Percentiles rank a stretch among this genome's conserved stretches.
phyloP scores from a whole-genome alignment of 1,284 basidiomycete genomes.

The Hymenochaete sp. region DNA sequence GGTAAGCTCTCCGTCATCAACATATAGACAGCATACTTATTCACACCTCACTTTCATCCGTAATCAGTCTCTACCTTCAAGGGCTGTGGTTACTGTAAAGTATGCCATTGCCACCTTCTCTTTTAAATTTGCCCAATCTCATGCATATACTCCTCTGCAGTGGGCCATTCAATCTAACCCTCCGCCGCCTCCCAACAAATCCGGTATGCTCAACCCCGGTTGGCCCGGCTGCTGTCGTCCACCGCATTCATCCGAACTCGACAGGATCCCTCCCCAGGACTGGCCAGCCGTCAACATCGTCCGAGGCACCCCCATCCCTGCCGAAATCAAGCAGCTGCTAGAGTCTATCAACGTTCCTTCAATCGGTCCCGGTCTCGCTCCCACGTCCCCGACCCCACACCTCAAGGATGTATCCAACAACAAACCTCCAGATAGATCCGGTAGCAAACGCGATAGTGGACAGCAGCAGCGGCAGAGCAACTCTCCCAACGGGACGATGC shows the following conservation, averaged over 20 bases:
- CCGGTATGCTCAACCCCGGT: slow-evolving; percentile 57
- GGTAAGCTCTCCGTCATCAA: slow-evolving; percentile 36
- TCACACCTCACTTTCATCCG: neutral
- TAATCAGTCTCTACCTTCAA: slow-evolving; percentile 65
- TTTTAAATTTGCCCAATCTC: slow-evolving; percentile 19
- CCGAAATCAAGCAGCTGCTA: slow-evolving; percentile 56
- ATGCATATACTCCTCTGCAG: slow-evolving; percentile 32
- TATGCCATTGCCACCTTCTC: slow-evolving; percentile 27
- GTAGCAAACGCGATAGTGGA: too few relatives aligned
- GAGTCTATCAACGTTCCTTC: slow-evolving; percentile 38
- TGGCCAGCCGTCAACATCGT: slow-evolving; percentile 70
- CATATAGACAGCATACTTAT: neutral
- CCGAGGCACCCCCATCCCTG: slow-evolving; percentile 58
- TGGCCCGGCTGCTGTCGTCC: slow-evolving; percentile 81
- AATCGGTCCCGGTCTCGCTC: slow-evolving; percentile 20
- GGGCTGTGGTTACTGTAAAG: slow-evolving; percentile 81
- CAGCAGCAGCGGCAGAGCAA: too few relatives aligned
- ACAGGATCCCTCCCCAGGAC: slow-evolving; percentile 60
- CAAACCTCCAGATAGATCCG: too few relatives aligned
- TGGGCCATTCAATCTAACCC: slow-evolving; percentile 60
- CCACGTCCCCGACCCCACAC: slow-evolving; percentile 24
- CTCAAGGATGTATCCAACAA: slow-evolving; percentile 22
- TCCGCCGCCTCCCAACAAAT: slow-evolving; percentile 33
- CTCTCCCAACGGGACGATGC: slow-evolving; percentile 10
- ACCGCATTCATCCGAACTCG: slow-evolving; percentile 48